phyloP scores from a whole-genome alignment of 768 basidiomycete species.

The Boletus sp. region DNA sequence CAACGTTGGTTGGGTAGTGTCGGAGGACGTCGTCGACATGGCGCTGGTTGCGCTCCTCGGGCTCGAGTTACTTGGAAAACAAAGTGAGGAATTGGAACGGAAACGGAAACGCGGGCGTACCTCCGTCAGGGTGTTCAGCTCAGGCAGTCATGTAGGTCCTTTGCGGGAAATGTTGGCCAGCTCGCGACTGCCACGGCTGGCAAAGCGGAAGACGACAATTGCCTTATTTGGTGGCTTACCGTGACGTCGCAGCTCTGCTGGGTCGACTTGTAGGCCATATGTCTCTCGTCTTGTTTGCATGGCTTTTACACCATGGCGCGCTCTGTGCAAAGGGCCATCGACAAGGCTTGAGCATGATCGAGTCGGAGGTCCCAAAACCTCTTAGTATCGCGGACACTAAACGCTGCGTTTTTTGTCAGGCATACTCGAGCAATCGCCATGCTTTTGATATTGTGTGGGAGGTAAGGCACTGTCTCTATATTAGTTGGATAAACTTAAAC shows the following conservation, averaged over 20 bases:
- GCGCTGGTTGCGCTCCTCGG: not conserved
- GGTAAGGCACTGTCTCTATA: constrained; percentile 25
- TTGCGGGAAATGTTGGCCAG: not conserved
- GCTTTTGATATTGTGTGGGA: constrained; percentile 51
- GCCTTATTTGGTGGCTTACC: constrained; percentile 10
- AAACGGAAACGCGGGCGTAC: not conserved
- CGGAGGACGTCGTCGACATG: constrained; percentile 33
- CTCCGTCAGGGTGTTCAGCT: not conserved
- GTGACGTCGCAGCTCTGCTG: too few relatives aligned
- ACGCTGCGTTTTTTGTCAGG: constrained; percentile 41
- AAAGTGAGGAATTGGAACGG: not conserved
- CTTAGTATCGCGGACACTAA: not conserved
- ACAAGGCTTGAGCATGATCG: not conserved
- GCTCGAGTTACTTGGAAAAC: not conserved
- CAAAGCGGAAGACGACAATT: not conserved
- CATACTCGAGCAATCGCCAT: constrained; percentile 31
- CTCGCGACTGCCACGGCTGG: not conserved
- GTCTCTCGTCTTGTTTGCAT: constrained; percentile 5
- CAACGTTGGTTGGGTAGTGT: constrained; percentile 27
- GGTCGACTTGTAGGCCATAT: not conserved
- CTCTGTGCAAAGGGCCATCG: not conserved
- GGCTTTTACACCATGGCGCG: constrained; percentile 1
- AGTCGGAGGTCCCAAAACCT: not conserved
- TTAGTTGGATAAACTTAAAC: not conserved
- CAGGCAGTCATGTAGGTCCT: not conserved